phyloP scores from a whole-genome alignment of 768 basidiomycete species.

The Lactifluus piperatus region DNA sequence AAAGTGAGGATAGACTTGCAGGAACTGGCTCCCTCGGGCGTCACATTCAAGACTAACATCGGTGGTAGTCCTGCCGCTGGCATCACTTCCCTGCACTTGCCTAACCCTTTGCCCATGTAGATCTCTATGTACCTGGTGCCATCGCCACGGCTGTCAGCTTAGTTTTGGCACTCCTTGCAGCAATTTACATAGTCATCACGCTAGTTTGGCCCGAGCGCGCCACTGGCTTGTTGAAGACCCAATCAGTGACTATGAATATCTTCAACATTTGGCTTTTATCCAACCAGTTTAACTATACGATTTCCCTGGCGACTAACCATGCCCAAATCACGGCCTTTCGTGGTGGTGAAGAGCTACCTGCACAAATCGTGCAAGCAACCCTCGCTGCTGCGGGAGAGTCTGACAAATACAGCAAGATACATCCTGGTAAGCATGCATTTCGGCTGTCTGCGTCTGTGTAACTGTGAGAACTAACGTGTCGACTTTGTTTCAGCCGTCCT shows the following conservation, averaged over 20 bases:
- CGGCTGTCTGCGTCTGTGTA: background rate
- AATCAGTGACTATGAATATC: conserved; percentile 35
- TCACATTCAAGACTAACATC: conserved; percentile 11
- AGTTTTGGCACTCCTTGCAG: conserved; percentile 28
- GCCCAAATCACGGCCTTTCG: conserved; percentile 37
- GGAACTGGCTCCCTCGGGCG: conserved; percentile 8
- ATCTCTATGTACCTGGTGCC: conserved; percentile 20
- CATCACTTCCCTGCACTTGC: conserved; percentile 8
- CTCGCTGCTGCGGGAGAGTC: background rate
- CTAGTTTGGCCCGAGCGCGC: conserved; percentile 18
- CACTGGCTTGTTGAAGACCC: conserved; percentile 20
- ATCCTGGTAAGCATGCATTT: background rate
- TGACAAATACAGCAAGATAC: background rate
- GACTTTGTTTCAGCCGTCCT: background rate
- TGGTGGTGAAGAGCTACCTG: conserved; percentile 30
- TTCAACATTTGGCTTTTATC: conserved; percentile 41
- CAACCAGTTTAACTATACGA: conserved; percentile 37
- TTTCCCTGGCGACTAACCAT: conserved; percentile 37
- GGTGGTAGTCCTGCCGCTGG: conserved; percentile 15
- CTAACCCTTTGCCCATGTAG: conserved; percentile 17
- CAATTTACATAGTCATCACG: conserved; percentile 26
- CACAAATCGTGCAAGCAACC: conserved; percentile 29
- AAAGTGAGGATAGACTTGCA: no score
- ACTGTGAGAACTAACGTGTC: background rate
- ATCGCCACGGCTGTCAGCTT: conserved; percentile 17